Evolutionary conservation across 2,329 filamentous ascomycete genomes (phyloP).

Genomic region (Aureobasidium namibiae): DNA sequence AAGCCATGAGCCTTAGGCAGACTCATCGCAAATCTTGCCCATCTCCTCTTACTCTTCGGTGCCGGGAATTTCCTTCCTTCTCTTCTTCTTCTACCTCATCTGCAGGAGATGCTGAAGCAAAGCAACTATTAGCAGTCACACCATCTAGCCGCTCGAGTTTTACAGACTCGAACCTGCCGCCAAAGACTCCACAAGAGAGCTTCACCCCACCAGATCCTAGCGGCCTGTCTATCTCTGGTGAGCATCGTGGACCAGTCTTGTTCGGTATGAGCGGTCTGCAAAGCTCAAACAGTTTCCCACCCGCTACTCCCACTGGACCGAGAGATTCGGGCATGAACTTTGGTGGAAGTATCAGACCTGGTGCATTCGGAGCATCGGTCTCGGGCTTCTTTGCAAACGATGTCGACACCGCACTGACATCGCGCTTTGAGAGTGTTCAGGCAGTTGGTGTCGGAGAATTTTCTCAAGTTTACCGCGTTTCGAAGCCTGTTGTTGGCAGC

Average conservation of each 20-base stretch:
- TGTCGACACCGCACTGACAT: conserved; percentile 64
- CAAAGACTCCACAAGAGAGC: conserved; percentile 67
- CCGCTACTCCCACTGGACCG: conserved; percentile 73
- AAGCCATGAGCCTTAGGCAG: conserved; percentile 32
- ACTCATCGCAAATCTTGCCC: conserved; percentile 29
- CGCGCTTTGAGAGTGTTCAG: conserved; percentile 73
- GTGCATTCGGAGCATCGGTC: conserved; percentile 39
- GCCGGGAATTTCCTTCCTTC: conserved; percentile 15
- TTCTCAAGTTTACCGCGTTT: conserved; percentile 81
- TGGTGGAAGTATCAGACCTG: conserved; percentile 37
- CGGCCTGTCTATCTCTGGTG: conserved; percentile 70
- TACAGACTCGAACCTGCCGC: conserved; percentile 44
- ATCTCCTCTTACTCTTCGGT: conserved; percentile 33
- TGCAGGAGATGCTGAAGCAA: conserved; percentile 19
- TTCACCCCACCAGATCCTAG: conserved; percentile 73
- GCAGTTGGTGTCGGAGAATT: conserved; percentile 84
- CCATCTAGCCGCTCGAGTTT: conserved; percentile 42
- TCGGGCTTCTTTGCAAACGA: conserved; percentile 63
- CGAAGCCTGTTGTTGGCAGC: conserved; percentile 35
- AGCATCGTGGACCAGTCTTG: conserved; percentile 31
- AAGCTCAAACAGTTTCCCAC: conserved; percentile 47
- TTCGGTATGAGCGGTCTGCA: conserved; percentile 27
- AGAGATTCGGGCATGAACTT: conserved; percentile 51
- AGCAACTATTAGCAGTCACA: conserved; percentile 25
- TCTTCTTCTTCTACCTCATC: conserved; percentile 10